These are phyloP conservation scores for Punica granatum DNA, from an alignment of 345 rosid species.

Conservation along the genomic window DNA sequence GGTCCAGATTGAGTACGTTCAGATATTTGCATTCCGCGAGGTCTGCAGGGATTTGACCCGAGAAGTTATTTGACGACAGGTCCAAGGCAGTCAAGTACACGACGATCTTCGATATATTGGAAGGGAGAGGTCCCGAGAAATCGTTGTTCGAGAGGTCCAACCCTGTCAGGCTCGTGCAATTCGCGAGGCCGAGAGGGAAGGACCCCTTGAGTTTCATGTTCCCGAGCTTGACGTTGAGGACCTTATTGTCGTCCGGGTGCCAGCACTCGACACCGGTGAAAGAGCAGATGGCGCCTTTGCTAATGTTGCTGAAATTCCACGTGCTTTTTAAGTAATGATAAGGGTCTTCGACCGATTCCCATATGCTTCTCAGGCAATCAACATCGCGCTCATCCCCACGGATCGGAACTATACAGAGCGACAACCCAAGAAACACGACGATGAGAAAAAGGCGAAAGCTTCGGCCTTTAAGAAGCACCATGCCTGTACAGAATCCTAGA, in stretches of 20 bases:
- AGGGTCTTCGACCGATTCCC: conserved; percentile 41
- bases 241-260: conserved; percentile 88
- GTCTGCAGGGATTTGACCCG: too few species aligned
- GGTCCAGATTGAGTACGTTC: too few species aligned
- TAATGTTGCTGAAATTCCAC: conserved; percentile 52
- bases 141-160: too few species aligned
- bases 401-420: too few species aligned
- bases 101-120: conserved; percentile 20
- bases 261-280: conserved; percentile 77
- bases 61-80: conserved; percentile 58
- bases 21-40: too few species aligned
- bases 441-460: not conserved
- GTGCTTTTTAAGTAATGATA: conserved; percentile 23
- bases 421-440: too few species aligned
- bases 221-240: conserved; percentile 54
- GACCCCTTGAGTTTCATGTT: conserved; percentile 57
- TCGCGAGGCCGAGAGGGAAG: conserved; percentile 17
- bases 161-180: conserved; percentile 57
- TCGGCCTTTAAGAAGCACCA: not conserved
- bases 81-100: conserved; percentile 33
- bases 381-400: too few species aligned
- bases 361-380: too few species aligned
- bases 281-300: conserved; percentile 62
- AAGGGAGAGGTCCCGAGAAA: conserved; percentile 54
- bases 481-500: not conserved